These are phyloP conservation scores for Aspergillus pseudoterreus DNA, from an alignment of 2,329 filamentous ascomycete genomes.

Conservation along the genomic window DNA sequence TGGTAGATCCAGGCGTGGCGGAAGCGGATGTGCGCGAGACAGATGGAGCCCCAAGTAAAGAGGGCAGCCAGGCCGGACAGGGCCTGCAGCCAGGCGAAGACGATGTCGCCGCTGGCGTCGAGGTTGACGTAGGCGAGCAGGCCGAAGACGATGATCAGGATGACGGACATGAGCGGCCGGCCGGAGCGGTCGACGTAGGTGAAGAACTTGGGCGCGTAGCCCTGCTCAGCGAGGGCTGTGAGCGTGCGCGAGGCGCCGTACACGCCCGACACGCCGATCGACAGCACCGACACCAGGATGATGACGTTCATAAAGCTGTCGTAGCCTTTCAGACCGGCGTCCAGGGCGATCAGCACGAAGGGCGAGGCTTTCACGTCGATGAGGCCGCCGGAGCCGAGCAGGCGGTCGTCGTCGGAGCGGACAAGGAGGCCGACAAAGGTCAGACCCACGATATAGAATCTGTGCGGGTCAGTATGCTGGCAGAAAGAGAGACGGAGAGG, in stretches of 20 bases:
- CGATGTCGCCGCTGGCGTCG: slow-evolving; percentile 43
- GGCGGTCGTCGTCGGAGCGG: slow-evolving; percentile 34
- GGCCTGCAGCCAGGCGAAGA: slow-evolving; percentile 64
- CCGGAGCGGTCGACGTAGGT: slow-evolving; percentile 45
- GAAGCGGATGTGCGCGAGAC: slow-evolving; percentile 66
- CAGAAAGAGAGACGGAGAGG: not conserved
- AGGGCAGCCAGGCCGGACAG: slow-evolving; percentile 61
- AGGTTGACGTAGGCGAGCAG: slow-evolving; percentile 41
- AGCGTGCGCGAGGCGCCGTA: slow-evolving; percentile 58
- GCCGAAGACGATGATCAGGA: slow-evolving; percentile 39
- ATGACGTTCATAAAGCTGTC: slow-evolving; percentile 66
- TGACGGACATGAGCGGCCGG: slow-evolving; percentile 41
- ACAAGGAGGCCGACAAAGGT: slow-evolving; percentile 47
- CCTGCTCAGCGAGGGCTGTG: slow-evolving; percentile 49
- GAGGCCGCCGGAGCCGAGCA: slow-evolving; percentile 37
- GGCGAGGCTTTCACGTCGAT: slow-evolving; percentile 53
- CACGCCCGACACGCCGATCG: slow-evolving; percentile 57
- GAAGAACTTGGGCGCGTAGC: slow-evolving; percentile 44
- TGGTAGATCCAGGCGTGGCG: slow-evolving; percentile 57
- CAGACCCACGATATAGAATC: slow-evolving; percentile 47
- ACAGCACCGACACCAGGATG: slow-evolving; percentile 59
- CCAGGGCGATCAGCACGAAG: slow-evolving; percentile 63
- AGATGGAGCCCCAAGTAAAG: slow-evolving; percentile 65
- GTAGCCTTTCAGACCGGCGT: slow-evolving; percentile 58
- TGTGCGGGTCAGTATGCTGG: not conserved